Base-by-base conservation (phyloP, 2,329 filamentous ascomycete species). In the Esteya vermicola region DNA sequence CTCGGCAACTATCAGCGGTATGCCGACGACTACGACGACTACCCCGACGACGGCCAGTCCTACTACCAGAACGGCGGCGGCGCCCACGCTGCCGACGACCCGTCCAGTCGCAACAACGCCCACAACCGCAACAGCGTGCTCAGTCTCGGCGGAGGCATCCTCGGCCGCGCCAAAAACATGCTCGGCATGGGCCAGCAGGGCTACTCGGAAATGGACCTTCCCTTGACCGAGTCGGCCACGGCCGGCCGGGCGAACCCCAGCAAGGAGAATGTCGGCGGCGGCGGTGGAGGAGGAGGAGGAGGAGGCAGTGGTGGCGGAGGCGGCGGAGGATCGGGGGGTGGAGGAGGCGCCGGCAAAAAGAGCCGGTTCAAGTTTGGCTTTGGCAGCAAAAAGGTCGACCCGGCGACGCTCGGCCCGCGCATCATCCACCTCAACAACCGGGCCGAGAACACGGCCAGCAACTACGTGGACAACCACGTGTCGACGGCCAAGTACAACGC, bases 161-260 rank as follows among this genome's bases (percentile, higher is more conserved):
- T 95, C 53, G 91, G 88, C 33, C 79, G 73, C 53, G 81, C 89
- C 32, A 96, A 93, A 66, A 88, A 82, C 56, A 85, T 82, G 69
- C 64, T 98, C 45, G 89, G 91, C 39, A 86, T 94, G 78, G 81
- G 76, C 19, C 72, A 47, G 27, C 9, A 82, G 50, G 73, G 80
- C 47, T 96, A 98, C 60, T 95, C 89, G 26, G 91, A 96, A 62
- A 98, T 98, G 91, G 89, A 98, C 56, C 68, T 98, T 40, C 91
- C 91, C 13, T 67, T 98, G 59, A 96, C 89, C 6, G 85, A 96
- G 56, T 64, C 80, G 0, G 61, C 64, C 20, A 57, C 68, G 50
- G 25, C 32, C 9, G 61, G 45, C 33, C 52, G 26, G 9, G 26
- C 19, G 6, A 31, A 16, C 9, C 28, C 28, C 28, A 16, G 9